Evolutionary conservation across 2,329 filamentous ascomycete genomes (phyloP).

Genomic region (Diaporthe sp.): DNA sequence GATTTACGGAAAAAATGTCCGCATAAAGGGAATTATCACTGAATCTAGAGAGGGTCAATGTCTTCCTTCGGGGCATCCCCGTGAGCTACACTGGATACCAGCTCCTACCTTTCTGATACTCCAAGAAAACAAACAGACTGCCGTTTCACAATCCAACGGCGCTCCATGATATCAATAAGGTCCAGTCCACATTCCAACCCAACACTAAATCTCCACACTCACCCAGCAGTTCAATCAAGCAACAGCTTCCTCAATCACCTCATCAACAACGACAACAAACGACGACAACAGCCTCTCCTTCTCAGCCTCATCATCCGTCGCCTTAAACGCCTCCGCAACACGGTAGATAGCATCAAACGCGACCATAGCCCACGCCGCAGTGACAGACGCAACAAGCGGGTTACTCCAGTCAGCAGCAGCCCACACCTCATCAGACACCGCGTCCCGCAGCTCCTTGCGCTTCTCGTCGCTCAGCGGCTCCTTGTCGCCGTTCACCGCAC

Average conservation of each 20-base stretch:
- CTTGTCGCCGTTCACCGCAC: neutral
- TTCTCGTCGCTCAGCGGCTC: neutral
- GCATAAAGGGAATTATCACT: neutral
- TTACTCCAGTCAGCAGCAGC: neutral
- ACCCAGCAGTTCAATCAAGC: neutral
- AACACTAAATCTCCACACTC: neutral
- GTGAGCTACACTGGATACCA: neutral
- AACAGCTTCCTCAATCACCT: neutral
- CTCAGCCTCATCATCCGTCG: neutral
- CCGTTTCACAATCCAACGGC: neutral
- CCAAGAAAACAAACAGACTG: neutral
- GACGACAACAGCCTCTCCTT: neutral
- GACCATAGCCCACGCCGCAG: constrained; percentile 1
- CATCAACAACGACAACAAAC: neutral
- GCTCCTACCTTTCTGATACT: neutral
- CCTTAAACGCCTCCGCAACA: constrained; percentile 8
- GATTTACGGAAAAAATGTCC: neutral
- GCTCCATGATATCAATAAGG: too few species aligned
- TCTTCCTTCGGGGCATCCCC: neutral
- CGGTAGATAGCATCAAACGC: constrained; percentile 10
- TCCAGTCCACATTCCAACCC: neutral
- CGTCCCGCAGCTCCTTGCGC: neutral
- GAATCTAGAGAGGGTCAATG: neutral
- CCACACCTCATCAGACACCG: neutral
- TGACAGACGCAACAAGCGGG: neutral